Percentiles rank a stretch among this genome's conserved stretches.
These are phyloP conservation scores for Ogataea siamensis DNA, from an alignment of 805 yeast genomes.

Conservation along the genomic window DNA sequence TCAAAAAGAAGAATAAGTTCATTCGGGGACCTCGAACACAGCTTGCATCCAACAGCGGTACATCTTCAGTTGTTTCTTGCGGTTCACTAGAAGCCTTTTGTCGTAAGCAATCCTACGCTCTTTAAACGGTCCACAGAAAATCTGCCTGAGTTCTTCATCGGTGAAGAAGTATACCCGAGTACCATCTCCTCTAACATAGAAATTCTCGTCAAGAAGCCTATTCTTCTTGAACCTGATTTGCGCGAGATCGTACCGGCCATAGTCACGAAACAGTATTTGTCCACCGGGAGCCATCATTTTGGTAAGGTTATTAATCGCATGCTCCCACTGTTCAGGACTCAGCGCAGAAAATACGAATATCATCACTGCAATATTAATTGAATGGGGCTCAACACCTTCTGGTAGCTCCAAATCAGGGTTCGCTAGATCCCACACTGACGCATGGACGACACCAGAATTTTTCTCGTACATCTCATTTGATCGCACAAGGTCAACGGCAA, in stretches of 20 bases:
- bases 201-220: constrained; percentile 84
- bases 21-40: constrained; percentile 51
- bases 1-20: constrained; percentile 4
- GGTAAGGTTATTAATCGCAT: constrained; percentile 68
- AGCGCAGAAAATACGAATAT: constrained; percentile 91
- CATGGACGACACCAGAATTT: constrained; percentile 54
- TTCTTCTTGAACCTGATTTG: constrained; percentile 91
- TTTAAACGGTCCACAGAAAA: constrained; percentile 63
- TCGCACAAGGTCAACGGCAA: constrained; percentile 85
- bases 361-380: constrained; percentile 92
- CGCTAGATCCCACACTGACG: constrained; percentile 95
- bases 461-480: constrained; percentile 58
- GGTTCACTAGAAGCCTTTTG: constrained; percentile 83
- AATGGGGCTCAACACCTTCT: constrained; percentile 74
- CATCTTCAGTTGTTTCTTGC: constrained; percentile 93
- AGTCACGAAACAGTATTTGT: constrained; percentile 82
- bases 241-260: constrained; percentile 94
- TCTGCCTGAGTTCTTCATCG: constrained; percentile 80
- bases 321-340: constrained; percentile 86
- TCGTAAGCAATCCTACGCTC: constrained; percentile 84
- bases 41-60: constrained; percentile 97
- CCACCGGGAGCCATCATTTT: constrained; percentile 92
- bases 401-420: constrained; percentile 73
- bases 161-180: constrained; percentile 96
- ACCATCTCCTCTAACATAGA: constrained; percentile 96